These are phyloP conservation scores for Eimeria falciformis DNA, from an alignment of 169 alveolate species.

Conservation along the genomic window DNA sequence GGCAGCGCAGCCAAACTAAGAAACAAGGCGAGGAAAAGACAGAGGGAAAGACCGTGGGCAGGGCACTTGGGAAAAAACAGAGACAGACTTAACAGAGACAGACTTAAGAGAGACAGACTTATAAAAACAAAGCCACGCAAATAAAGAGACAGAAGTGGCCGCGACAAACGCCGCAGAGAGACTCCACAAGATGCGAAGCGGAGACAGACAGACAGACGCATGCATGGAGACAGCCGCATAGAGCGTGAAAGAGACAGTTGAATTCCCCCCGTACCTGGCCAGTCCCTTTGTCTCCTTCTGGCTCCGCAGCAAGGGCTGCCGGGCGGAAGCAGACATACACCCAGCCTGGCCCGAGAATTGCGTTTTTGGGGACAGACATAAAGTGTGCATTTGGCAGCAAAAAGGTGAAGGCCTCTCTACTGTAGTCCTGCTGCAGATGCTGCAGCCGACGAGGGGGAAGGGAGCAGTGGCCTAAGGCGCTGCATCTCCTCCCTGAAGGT, in stretches of 20 bases:
- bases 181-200: background rate
- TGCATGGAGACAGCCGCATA: background rate
- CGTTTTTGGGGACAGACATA: slow-evolving; percentile 76
- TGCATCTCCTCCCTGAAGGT: background rate
- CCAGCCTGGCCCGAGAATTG: slow-evolving; percentile 76
- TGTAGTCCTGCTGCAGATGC: slow-evolving; percentile 14
- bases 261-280: slow-evolving; percentile 6
- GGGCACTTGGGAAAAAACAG: background rate
- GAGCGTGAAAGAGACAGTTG: background rate
- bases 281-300: background rate
- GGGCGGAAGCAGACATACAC: slow-evolving; percentile 74
- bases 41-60: too few relatives aligned
- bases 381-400: slow-evolving; percentile 64
- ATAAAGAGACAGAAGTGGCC: background rate
- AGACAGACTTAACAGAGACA: background rate
- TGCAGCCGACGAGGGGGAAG: background rate
- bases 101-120: background rate
- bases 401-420: slow-evolving; percentile 55
- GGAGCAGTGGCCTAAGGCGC: background rate
- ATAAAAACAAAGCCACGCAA: background rate
- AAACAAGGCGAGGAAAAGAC: too few relatives aligned
- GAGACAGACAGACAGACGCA: background rate
- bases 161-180: background rate
- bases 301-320: slow-evolving; percentile 69
- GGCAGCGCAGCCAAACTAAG: slow-evolving; percentile 12